A percentile compares a stretch with the other conserved stretches of the same genome.
Conservation (phyloP, 1,139 yeast species). For the Pichia sp. region DNA sequence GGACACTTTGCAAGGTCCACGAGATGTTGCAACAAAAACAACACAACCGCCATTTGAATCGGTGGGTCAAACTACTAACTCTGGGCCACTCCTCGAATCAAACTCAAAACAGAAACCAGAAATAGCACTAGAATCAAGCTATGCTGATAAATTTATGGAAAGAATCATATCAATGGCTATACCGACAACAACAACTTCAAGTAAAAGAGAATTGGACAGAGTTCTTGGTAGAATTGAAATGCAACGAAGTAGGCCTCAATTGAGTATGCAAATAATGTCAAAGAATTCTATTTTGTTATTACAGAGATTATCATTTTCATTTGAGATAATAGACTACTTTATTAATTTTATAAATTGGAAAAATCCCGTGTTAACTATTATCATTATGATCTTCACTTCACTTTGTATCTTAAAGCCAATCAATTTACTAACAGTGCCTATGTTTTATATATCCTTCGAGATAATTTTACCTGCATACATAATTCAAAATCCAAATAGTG, state of each 20-base stretch:
- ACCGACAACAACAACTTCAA: constrained; percentile 49
- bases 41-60: background rate
- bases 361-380: constrained; percentile 55
- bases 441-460: constrained; percentile 45
- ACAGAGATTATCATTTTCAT: constrained; percentile 57
- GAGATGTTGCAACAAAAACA: background rate
- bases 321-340: constrained; percentile 50
- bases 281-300: constrained; percentile 61
- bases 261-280: constrained; percentile 65
- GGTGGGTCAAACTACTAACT: background rate
- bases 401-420: constrained; percentile 59
- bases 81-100: background rate
- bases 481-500: constrained; percentile 34
- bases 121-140: constrained; percentile 4
- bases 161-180: constrained; percentile 61
- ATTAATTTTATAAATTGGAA: constrained; percentile 57
- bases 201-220: constrained; percentile 32
- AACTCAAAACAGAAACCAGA: background rate
- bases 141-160: constrained; percentile 68
- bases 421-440: constrained; percentile 47
- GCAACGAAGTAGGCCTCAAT: constrained; percentile 59
- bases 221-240: constrained; percentile 46
- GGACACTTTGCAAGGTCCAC: background rate
- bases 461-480: constrained; percentile 68
- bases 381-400: constrained; percentile 48